A percentile compares a stretch with the other conserved stretches of the same genome.
Conservation (phyloP, 805 yeast genomes). For the Ogataea polymorpha region DNA sequence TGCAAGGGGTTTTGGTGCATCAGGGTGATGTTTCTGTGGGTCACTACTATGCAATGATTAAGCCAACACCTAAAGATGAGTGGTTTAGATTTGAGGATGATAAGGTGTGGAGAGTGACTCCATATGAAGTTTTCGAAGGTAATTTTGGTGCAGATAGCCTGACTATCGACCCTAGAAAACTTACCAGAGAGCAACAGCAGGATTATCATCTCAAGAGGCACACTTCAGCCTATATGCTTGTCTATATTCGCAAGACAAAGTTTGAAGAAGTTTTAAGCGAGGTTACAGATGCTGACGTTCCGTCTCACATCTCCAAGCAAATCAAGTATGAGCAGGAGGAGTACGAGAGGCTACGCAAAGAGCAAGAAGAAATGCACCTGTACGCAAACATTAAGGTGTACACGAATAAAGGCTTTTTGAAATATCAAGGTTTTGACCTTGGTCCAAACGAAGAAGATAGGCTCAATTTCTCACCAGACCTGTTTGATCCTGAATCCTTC, state of each 20-base stretch:
- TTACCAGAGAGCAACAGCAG: conserved; percentile 60
- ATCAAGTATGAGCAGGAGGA: conserved; percentile 62
- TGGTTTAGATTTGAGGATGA: conserved; percentile 98
- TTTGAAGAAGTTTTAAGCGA: conserved; percentile 58
- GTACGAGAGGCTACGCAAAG: conserved; percentile 49
- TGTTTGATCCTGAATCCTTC: conserved; percentile 44
- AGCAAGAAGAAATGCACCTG: conserved; percentile 68
- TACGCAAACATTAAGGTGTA: conserved; percentile 58
- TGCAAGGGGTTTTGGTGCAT: conserved; percentile 94
- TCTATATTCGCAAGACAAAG: conserved; percentile 70
- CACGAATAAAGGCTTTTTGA: conserved; percentile 49
- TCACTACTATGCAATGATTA: conserved; percentile 92
- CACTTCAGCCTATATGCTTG: conserved; percentile 96
- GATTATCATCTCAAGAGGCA: conserved; percentile 70
- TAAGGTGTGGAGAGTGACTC: conserved; percentile 82
- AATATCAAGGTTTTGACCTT: conserved; percentile 71
- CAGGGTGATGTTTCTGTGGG: conserved; percentile 96
- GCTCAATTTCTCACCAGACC: conserved; percentile 46
- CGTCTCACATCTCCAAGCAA: conserved; percentile 63
- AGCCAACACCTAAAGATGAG: conserved; percentile 62
- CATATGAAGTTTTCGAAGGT: conserved; percentile 82
- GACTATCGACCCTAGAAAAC: conserved; percentile 43
- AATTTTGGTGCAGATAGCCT: conserved; percentile 81
- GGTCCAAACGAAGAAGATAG: conserved; percentile 56
- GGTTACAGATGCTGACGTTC: conserved; percentile 53